A percentile compares a stretch with the other conserved stretches of the same genome.
Evolutionary conservation across 2,329 filamentous ascomycete genomes (phyloP).

Genomic region (Colletotrichum ledebouriae): DNA sequence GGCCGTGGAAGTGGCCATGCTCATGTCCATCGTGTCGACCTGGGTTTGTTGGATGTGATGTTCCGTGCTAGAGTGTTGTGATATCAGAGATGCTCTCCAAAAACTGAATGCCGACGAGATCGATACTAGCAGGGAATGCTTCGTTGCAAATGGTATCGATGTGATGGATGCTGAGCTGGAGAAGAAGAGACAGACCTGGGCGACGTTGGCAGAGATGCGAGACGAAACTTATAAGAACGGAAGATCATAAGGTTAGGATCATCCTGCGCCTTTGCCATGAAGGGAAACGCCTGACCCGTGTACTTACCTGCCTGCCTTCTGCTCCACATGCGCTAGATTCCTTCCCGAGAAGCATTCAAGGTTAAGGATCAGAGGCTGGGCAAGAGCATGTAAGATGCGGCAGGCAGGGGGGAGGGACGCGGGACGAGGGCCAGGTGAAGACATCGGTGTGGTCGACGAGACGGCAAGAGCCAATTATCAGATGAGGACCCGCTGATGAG

Average conservation of each 20-base stretch:
- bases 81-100: slow-evolving; percentile 17
- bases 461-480: neutral
- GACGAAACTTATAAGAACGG: slow-evolving; percentile 21
- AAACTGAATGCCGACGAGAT: neutral
- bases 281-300: neutral
- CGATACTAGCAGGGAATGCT: slow-evolving; percentile 5
- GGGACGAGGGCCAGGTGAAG: neutral
- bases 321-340: slow-evolving; percentile 30
- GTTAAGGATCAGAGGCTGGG: slow-evolving; percentile 9
- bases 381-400: slow-evolving; percentile 23
- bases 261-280: neutral
- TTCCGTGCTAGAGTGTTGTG: neutral
- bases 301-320: neutral
- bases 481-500: slow-evolving; percentile 13
- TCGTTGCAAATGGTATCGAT: neutral
- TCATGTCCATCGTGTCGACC: slow-evolving; percentile 29
- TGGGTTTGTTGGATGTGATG: neutral
- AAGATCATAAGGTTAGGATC: slow-evolving; percentile 21
- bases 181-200: neutral
- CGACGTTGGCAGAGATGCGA: neutral
- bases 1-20: slow-evolving; percentile 25
- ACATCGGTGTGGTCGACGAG: neutral
- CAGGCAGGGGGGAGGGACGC: neutral
- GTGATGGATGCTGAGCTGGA: slow-evolving; percentile 8
- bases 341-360: slow-evolving; percentile 33